Base-by-base conservation (phyloP, 2,329 filamentous ascomycete genomes). In the Colletotrichum siamense region DNA sequence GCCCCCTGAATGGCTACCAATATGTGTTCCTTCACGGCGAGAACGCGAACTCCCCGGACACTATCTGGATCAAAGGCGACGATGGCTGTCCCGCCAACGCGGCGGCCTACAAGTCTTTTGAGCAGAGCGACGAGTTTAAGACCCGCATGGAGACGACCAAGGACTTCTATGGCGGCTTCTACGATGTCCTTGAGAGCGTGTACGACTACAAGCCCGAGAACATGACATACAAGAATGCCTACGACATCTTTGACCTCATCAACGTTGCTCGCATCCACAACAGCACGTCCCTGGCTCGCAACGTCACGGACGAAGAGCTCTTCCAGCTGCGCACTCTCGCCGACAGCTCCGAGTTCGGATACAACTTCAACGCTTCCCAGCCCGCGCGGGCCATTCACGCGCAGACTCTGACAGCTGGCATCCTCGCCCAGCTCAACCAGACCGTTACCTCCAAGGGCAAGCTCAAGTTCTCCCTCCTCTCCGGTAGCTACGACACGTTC, bases 31-130 rank as follows among this genome's bases (percentile, higher is more conserved):
- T 85, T 12, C 80, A 83, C 15, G 80, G 81, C 55, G 76, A 82
- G 64, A 81, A 79, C 69, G 79, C 80, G 28, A 80, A 84, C 44
- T 83, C 82, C 10, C 82, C 82, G 9, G 82, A 84, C 62, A 83
- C 81, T 13, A 83, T 84, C 64, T 85, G 83, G 83, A 84, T 85
- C 79, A 85, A 84, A 77, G 83, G 83, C 9, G 83, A 84, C 12
- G 83, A 84, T 2, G 78, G 77, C n/a, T 84, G 83, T 59, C 83
- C 83, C 6, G 81, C 80, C 5, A 82, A 81, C 34, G 79, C 75
- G 2, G 77, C 73, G 0, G 78, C 83, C 0, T 81, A 79, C 62
- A 79, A 81, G 75, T 77, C 80, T 1, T 84, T 83, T 59, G 73
- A 76, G 70, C 63, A 81, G n/a, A 84, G 82, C 67, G 77, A 79